These are phyloP conservation scores for Aspergillus panamensis DNA, from an alignment of 495 filamentous ascomycete genomes.

Conservation along the genomic window DNA sequence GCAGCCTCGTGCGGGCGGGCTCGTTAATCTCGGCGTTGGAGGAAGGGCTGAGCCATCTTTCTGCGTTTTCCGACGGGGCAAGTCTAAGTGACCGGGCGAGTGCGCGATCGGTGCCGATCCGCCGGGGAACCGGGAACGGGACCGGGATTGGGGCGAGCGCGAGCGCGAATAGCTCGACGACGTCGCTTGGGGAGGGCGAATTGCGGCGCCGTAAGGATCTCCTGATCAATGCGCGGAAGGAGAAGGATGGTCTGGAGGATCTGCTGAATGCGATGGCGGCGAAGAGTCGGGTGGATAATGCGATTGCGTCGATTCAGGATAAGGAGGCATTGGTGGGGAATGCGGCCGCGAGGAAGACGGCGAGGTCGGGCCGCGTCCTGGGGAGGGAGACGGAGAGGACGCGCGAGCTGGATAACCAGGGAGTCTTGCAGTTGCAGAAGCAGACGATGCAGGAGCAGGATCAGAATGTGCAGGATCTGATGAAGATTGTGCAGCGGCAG, in stretches of 20 bases:
- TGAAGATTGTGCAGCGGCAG: conserved; percentile 73
- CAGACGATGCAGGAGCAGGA: conserved; percentile 88
- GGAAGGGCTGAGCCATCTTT: conserved; percentile 59
- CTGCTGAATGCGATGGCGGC: conserved; percentile 68
- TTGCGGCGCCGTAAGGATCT: conserved; percentile 75
- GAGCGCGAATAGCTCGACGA: conserved; percentile 4
- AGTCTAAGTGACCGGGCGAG: neutral
- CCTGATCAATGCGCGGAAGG: conserved; percentile 70
- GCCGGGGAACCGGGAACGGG: neutral
- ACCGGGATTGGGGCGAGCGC: neutral
- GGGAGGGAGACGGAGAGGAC: conserved; percentile 88
- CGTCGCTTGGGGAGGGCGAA: conserved; percentile 78
- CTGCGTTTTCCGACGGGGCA: neutral
- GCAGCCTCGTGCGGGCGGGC: conserved; percentile 69
- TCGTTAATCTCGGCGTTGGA: conserved; percentile 64
- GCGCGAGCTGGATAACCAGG: conserved; percentile 83
- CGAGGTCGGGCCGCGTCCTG: conserved; percentile 62
- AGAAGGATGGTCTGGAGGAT: conserved; percentile 82
- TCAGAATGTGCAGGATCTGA: conserved; percentile 68
- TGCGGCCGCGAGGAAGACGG: conserved; percentile 24
- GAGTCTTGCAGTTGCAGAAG: conserved; percentile 79
- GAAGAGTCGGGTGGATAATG: conserved; percentile 47
- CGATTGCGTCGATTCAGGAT: conserved; percentile 51
- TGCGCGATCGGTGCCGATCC: conserved; percentile 1
- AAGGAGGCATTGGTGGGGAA: conserved; percentile 50